Conservation (phyloP, 2,329 filamentous ascomycete genomes). For the Talaromyces atroroseus region DNA sequence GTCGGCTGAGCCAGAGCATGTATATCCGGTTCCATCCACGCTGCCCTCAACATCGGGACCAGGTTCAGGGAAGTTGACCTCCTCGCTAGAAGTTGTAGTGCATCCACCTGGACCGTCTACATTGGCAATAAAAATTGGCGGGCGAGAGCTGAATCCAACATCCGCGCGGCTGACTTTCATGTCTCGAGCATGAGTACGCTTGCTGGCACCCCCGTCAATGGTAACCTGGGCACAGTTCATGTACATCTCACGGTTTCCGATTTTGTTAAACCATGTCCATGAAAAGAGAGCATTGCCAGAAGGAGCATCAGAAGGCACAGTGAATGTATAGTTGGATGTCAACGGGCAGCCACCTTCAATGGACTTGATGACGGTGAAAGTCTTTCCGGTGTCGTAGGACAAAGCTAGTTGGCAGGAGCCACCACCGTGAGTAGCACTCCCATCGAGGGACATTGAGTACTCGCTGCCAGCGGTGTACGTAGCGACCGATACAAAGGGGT, state of each 20-base stretch:
- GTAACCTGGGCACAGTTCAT: constrained; percentile 75
- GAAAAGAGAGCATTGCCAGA: constrained; percentile 58
- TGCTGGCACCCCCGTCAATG: constrained; percentile 38
- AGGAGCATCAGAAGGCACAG: constrained; percentile 60
- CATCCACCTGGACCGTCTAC: constrained; percentile 51
- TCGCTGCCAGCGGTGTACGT: constrained; percentile 58
- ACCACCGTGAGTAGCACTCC: constrained; percentile 60
- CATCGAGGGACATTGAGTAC: constrained; percentile 60
- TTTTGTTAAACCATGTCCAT: constrained; percentile 73
- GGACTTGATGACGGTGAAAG: constrained; percentile 64
- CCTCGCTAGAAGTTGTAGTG: constrained; percentile 51
- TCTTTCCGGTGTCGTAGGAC: constrained; percentile 64
- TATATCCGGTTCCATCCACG: constrained; percentile 31
- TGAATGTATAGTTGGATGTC: constrained; percentile 57
- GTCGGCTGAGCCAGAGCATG: constrained; percentile 26
- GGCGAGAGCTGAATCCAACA: constrained; percentile 50
- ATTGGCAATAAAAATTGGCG: constrained; percentile 68
- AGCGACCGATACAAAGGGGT: constrained; percentile 51
- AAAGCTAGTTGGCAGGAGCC: constrained; percentile 73
- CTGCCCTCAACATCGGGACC: constrained; percentile 49
- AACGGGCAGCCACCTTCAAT: constrained; percentile 55
- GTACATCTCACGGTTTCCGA: constrained; percentile 79
- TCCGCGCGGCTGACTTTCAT: constrained; percentile 8
- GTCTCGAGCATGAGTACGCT: constrained; percentile 15
- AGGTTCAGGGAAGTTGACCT: constrained; percentile 62